phyloP scores from a whole-genome alignment of 345 rosid species.

The Aquilaria yunnanensis region DNA sequence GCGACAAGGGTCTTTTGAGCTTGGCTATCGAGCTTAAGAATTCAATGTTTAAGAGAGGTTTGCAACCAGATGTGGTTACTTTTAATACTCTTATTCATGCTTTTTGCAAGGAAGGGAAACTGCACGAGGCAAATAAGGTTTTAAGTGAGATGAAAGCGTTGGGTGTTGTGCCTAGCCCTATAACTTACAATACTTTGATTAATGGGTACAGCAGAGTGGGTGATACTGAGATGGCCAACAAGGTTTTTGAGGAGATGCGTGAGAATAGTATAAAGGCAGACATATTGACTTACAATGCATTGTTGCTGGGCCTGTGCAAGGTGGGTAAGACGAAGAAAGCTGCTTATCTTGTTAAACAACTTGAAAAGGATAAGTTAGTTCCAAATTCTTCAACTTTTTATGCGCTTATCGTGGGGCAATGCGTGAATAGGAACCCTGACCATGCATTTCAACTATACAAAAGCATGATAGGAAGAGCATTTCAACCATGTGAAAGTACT shows the following conservation, averaged over 20 bases:
- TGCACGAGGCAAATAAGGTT: slow-evolving; percentile 54
- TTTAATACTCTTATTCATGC: slow-evolving; percentile 63
- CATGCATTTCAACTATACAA: slow-evolving; percentile 62
- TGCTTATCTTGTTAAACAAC: slow-evolving; percentile 66
- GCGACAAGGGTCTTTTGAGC: slow-evolving; percentile 56
- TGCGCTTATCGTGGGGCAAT: slow-evolving; percentile 76
- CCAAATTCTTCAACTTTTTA: slow-evolving; percentile 77
- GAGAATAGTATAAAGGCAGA: slow-evolving; percentile 51
- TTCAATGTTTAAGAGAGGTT: slow-evolving; percentile 39
- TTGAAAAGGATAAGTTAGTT: slow-evolving; percentile 56
- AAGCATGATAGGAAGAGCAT: slow-evolving; percentile 68
- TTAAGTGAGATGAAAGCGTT: slow-evolving; percentile 58
- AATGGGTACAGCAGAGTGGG: slow-evolving; percentile 54
- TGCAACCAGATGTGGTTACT: slow-evolving; percentile 59
- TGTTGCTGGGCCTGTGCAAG: slow-evolving; percentile 75
- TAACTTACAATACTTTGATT: slow-evolving; percentile 79
- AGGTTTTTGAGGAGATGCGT: slow-evolving; percentile 68
- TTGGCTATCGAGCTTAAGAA: slow-evolving; percentile 59
- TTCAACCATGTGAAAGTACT: slow-evolving; percentile 48
- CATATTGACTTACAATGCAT: slow-evolving; percentile 67
- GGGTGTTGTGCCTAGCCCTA: slow-evolving; percentile 46
- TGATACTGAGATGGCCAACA: slow-evolving; percentile 42
- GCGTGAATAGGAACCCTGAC: slow-evolving; percentile 56
- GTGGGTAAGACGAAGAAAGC: slow-evolving; percentile 93
- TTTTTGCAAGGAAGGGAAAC: slow-evolving; percentile 49